Base-by-base conservation (phyloP, 495 filamentous ascomycete species). In the Aspergillus bridgeri region DNA sequence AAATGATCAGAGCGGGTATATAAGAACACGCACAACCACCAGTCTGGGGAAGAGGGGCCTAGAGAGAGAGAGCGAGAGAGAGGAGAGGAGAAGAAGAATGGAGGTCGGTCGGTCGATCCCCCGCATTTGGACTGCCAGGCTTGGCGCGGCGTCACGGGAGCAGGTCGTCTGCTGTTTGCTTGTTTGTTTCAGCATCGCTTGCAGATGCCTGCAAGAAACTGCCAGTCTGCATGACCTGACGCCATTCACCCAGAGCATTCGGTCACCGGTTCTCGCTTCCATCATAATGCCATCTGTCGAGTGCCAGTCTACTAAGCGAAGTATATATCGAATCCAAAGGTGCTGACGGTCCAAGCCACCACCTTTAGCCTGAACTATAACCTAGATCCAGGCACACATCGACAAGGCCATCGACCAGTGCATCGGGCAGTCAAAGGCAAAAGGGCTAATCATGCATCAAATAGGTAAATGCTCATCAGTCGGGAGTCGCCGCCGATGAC, bases 111-210 rank as follows among this genome's bases (percentile, higher is more conserved):
- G 21, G 9, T 33, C 29, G 51, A 22, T 54, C 21, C 52, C 42
- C 52, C 42, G 52, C 52, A 47, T 47, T 47, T 47, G 47, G 15
- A 43, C 45, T 51, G 29, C 38, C 42, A 24, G 48, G 19, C 56
- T 58, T 58, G 56, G 56, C 56, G 48, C 52, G 56, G 56, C 56
- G 48, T 58, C 56, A 58, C 56, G 56, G 17, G 56, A 29, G 27
- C 27, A 45, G 15, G n/a, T n/a, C n/a, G n/a, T n/a, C n/a, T n/a
- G n/a, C n/a, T n/a, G n/a, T 23, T 19, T 43, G 29, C 19, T 46
- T 25, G 45, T 42, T 43, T 46, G 42, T 27, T 54, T 50, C 21
- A n/a, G 27, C 6, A 9, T n/a, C 22, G 22, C 48, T 25, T 50
- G 13, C 1, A 24, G 17, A 15, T 24, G 6, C n/a, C n/a, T n/a